These are phyloP conservation scores for Ceriops tagal DNA, from an alignment of 345 rosid species.

Conservation along the genomic window DNA sequence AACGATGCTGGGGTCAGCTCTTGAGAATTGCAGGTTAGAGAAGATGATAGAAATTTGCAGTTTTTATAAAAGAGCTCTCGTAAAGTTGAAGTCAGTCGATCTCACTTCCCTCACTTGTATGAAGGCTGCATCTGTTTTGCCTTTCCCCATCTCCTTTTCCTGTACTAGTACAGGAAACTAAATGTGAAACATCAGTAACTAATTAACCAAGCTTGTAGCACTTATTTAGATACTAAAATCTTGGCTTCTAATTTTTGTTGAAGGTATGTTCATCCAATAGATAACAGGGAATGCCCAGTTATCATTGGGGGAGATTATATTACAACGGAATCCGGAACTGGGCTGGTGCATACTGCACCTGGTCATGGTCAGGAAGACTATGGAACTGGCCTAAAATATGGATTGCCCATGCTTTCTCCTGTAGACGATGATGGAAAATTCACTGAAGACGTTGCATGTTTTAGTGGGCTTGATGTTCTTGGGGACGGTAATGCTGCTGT, in stretches of 20 bases:
- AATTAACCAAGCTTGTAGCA: background rate
- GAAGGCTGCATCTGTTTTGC: background rate
- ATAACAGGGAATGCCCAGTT: slow-evolving; percentile 71
- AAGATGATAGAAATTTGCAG: slow-evolving; percentile 7
- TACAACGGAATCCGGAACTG: slow-evolving; percentile 97
- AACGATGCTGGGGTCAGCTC: slow-evolving; percentile 69
- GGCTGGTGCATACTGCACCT: slow-evolving; percentile 98
- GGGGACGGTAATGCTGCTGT: slow-evolving; percentile 89
- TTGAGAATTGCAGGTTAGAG: slow-evolving; percentile 85
- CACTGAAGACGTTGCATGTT: slow-evolving; percentile 85
- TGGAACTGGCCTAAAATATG: slow-evolving; percentile 78
- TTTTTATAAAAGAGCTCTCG: background rate
- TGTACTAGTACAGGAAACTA: background rate
- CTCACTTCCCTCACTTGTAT: background rate
- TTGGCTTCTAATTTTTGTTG: slow-evolving; percentile 23
- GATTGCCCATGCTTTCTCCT: slow-evolving; percentile 72
- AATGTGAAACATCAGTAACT: slow-evolving; percentile 1
- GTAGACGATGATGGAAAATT: slow-evolving; percentile 89
- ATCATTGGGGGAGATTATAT: slow-evolving; percentile 92
- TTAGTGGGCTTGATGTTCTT: slow-evolving; percentile 89
- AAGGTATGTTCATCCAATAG: slow-evolving; percentile 82
- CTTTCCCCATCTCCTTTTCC: too few relatives aligned
- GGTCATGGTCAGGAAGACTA: slow-evolving; percentile 99
- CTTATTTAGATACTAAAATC: slow-evolving; percentile 11
- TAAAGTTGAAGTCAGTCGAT: background rate